phyloP scores from a whole-genome alignment of 129 eudicot genomes.

The Flaveria trinervia region DNA sequence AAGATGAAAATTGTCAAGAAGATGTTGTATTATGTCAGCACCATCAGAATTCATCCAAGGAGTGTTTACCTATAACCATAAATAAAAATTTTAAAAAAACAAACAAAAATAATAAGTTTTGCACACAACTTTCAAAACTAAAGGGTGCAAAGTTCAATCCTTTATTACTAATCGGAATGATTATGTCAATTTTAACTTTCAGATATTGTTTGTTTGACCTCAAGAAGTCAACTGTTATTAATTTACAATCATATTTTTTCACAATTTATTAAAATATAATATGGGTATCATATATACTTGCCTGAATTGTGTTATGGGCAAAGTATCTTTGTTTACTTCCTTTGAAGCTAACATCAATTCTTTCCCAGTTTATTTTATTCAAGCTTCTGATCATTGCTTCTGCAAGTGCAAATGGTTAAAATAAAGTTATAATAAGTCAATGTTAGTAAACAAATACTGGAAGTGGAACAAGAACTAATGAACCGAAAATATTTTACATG shows the following conservation, averaged over 20 bases:
- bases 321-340: constrained; percentile 78
- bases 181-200: not conserved
- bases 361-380: constrained; percentile 80
- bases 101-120: not conserved
- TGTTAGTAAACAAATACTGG: not conserved
- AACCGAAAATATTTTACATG: not conserved
- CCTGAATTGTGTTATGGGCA: constrained; percentile 97
- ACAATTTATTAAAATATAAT: not conserved
- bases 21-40: constrained; percentile 75
- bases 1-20: constrained; percentile 69
- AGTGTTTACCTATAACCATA: constrained; percentile 61
- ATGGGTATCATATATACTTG: constrained; percentile 34
- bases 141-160: not conserved
- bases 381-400: constrained; percentile 79
- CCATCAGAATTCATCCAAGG: constrained; percentile 72
- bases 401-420: constrained; percentile 27
- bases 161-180: not conserved
- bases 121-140: not conserved
- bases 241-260: not conserved
- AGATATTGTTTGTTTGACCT: constrained; percentile 3
- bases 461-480: constrained; percentile 5
- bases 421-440: not conserved
- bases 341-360: constrained; percentile 83
- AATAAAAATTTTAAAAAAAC: not conserved
- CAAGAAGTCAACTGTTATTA: not conserved